A percentile compares a stretch with the other conserved stretches of the same genome.
phyloP scores from a whole-genome alignment of 805 yeast genomes.

The Ogataea nonfermentans region DNA sequence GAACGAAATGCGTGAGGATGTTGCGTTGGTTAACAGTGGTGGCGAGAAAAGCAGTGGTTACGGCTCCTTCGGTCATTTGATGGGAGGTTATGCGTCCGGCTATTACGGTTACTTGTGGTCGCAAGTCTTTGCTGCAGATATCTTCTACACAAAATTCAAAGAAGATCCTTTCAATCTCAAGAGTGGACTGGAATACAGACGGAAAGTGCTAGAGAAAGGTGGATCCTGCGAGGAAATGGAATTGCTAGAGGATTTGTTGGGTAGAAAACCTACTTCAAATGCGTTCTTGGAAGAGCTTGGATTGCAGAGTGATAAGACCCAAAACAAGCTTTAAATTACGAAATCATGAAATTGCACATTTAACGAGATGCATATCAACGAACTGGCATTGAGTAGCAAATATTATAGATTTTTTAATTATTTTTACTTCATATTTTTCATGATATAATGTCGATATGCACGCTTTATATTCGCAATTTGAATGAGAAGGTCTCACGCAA shows the following conservation, averaged over 20 bases:
- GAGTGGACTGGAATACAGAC: constrained; percentile 67
- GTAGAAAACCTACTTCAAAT: constrained; percentile 69
- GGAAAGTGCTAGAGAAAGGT: constrained; percentile 65
- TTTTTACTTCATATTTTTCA: constrained; percentile 9
- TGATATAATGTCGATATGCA: constrained; percentile 17
- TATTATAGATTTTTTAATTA: neutral
- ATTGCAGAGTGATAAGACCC: constrained; percentile 1
- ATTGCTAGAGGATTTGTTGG: constrained; percentile 61
- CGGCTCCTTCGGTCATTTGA: constrained; percentile 76
- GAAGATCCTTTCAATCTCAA: constrained; percentile 61
- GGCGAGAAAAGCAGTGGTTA: constrained; percentile 60
- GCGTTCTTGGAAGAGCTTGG: constrained; percentile 75
- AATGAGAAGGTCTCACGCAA: constrained; percentile 64
- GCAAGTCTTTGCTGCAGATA: constrained; percentile 81
- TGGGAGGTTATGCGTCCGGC: constrained; percentile 83
- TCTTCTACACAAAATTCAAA: constrained; percentile 69
- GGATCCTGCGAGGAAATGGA: constrained; percentile 71
- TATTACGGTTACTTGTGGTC: constrained; percentile 89
- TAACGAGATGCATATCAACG: no score
- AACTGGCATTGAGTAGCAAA: no score
- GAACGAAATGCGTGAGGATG: constrained; percentile 65
- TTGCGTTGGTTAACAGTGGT: constrained; percentile 57
- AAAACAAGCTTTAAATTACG: neutral
- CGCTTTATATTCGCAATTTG: constrained; percentile 65
- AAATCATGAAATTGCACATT: neutral